Conservation (phyloP, 306 rosid species). For the Notholithocarpus densiflorus region DNA sequence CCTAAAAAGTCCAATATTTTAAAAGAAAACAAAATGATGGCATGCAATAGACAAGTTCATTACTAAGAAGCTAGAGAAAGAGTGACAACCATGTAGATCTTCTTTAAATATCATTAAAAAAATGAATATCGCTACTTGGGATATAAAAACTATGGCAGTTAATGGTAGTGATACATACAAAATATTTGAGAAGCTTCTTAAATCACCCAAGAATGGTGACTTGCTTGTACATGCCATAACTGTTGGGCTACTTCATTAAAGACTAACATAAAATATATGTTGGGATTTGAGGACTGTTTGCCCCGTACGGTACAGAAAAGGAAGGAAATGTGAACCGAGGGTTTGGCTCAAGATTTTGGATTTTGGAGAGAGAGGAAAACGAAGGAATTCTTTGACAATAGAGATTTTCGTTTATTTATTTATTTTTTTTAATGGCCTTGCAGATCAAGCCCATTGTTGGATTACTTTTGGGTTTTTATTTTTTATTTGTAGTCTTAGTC, state of each 20-base stretch:
- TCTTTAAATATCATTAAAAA: slow-evolving; percentile 22
- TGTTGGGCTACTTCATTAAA: neutral
- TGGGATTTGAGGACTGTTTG: too few species aligned
- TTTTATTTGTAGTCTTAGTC: neutral
- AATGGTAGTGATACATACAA: slow-evolving; percentile 14
- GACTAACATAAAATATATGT: neutral
- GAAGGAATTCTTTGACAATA: too few species aligned
- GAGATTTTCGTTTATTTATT: neutral
- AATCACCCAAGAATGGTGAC: neutral
- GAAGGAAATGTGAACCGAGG: too few species aligned
- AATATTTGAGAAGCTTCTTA: neutral
- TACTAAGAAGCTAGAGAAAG: slow-evolving; percentile 34
- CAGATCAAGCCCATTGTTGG: too few species aligned
- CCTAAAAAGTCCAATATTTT: slow-evolving; percentile 39
- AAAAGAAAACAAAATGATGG: slow-evolving; percentile 34
- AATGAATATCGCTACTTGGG: slow-evolving; percentile 43
- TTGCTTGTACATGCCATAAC: neutral
- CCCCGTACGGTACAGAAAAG: too few species aligned
- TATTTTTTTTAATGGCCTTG: neutral
- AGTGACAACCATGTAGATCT: slow-evolving; percentile 17
- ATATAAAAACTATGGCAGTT: slow-evolving; percentile 19
- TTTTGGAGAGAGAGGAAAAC: too few species aligned
- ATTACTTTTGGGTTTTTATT: too few species aligned
- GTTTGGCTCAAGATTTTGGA: too few species aligned
- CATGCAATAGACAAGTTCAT: slow-evolving; percentile 6